Conservation (phyloP, 345 rosid species). For the Eutrema heterophyllum region DNA sequence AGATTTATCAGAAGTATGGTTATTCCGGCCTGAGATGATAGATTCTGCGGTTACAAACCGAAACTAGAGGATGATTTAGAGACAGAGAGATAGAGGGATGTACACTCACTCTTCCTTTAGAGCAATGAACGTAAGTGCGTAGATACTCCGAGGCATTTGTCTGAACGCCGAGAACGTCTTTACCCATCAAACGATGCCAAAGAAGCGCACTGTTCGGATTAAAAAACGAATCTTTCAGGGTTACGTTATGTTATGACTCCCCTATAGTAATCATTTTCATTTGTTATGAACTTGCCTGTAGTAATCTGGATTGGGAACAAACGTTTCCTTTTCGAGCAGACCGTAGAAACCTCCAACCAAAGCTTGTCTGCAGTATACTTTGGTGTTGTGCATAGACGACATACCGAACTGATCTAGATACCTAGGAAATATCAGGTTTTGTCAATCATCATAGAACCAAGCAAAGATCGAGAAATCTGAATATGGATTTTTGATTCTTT, state of each 20-base stretch:
- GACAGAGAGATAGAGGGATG: conserved; percentile 19
- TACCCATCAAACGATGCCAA: conserved; percentile 97
- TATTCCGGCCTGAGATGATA: conserved; percentile 58
- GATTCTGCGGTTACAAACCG: conserved; percentile 17
- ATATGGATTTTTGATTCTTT: not conserved
- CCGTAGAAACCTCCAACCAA: conserved; percentile 89
- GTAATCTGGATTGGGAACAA: conserved; percentile 84
- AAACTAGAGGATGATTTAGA: conserved; percentile 14
- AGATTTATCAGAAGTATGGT: conserved; percentile 79
- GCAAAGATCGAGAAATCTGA: not conserved
- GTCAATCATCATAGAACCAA: not conserved
- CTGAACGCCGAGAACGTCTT: conserved; percentile 57
- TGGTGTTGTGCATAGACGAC: conserved; percentile 73
- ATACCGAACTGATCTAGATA: conserved; percentile 92
- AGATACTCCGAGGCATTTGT: conserved; percentile 53
- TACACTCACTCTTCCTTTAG: conserved; percentile 77
- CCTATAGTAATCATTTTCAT: not conserved
- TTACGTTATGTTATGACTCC: not conserved
- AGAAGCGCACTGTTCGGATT: conserved; percentile 63
- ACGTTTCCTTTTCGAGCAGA: conserved; percentile 62
- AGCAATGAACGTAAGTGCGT: conserved; percentile 80
- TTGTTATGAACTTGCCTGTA: conserved; percentile 54
- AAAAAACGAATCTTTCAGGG: not conserved
- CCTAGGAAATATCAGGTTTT: conserved; percentile 34
- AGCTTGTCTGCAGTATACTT: conserved; percentile 90